Base-by-base conservation (phyloP, 2,329 filamentous ascomycete genomes). In the Nemania sp. region DNA sequence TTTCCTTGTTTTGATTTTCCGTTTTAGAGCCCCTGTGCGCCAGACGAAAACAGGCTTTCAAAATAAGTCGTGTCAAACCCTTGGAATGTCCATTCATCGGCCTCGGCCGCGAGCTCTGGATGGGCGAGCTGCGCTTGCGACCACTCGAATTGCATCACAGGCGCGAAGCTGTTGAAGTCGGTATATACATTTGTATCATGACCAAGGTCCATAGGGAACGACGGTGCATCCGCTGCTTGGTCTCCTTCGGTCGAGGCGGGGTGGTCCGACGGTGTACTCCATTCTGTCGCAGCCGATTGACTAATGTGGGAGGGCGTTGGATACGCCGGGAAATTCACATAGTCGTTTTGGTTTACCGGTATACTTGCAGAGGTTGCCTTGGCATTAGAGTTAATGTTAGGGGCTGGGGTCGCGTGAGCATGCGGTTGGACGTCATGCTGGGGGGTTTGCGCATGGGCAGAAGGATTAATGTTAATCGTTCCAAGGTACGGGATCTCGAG, bases 401-500 rank as follows among this genome's bases (percentile, higher is more conserved):
- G 60, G n/a, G 49, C 64, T 52, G 66, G 35, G 6, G 59, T 18
- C 2, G 57, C 24, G 26, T 68, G 51, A 15, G 62, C 59, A 29
- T 64, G 68, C 11, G 64, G 70, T 26, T 70, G 68, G 18, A 66
- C 27, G 20, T 69, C 64, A 15, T 67, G 58, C 15, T 61, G 57
- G 54, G 45, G 7, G 11, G 2, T 29, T 18, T 63, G 27, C n/a
- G 52, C 29, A 24, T 58, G 49, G n/a, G 43, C 45, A n/a, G 64
- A 56, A 18, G 69, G 64, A 52, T 79, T 80, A 69, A 86, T 83
- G 66, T 81, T 84, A 49, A 86, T 78, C 1, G 81, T 83, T 26
- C 84, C 84, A 2, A 85, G 75, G 67, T 83, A 85, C 0, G 84
- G 84, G 2, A 86, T 79, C 43, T 80, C 80, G 6, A 86, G 77